Evolutionary conservation across 441 rosid genomes (phyloP).

Genomic region (Euphorbia schlechtendalii): DNA sequence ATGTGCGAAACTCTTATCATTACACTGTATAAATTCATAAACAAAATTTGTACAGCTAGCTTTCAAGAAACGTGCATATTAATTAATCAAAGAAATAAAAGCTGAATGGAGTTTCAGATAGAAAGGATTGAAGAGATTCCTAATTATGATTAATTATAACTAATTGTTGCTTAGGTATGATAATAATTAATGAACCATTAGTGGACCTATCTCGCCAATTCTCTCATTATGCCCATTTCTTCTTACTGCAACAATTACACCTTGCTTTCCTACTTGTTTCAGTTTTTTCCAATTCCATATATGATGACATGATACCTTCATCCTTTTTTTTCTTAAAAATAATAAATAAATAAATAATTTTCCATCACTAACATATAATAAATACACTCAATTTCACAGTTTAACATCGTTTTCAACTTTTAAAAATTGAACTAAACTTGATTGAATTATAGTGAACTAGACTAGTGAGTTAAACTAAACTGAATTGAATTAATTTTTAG

Average conservation of each 20-base stretch:
- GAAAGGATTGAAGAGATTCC: background rate
- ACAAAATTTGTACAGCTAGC: background rate
- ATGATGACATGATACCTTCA: background rate
- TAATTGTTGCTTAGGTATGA: background rate
- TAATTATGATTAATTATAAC: background rate
- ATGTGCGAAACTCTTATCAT: too few relatives aligned
- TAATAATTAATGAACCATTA: background rate
- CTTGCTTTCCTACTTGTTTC: background rate
- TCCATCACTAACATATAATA: background rate
- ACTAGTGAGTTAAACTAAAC: too few relatives aligned
- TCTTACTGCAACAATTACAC: conserved; percentile 5
- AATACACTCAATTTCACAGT: too few relatives aligned
- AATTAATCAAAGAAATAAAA: background rate
- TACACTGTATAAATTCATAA: background rate
- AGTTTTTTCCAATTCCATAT: background rate
- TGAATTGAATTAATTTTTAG: too few relatives aligned
- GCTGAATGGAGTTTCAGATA: background rate
- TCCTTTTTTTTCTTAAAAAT: background rate
- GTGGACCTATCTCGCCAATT: conserved; percentile 15
- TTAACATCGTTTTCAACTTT: too few relatives aligned
- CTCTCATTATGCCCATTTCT: background rate
- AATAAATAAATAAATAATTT: background rate
- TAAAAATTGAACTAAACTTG: too few relatives aligned
- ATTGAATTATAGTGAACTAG: too few relatives aligned
- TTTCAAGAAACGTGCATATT: background rate